Percentiles rank a stretch among this genome's conserved stretches.
Conservation (phyloP, 352 stramenopile genomes). For the Phytophthora syringae region DNA sequence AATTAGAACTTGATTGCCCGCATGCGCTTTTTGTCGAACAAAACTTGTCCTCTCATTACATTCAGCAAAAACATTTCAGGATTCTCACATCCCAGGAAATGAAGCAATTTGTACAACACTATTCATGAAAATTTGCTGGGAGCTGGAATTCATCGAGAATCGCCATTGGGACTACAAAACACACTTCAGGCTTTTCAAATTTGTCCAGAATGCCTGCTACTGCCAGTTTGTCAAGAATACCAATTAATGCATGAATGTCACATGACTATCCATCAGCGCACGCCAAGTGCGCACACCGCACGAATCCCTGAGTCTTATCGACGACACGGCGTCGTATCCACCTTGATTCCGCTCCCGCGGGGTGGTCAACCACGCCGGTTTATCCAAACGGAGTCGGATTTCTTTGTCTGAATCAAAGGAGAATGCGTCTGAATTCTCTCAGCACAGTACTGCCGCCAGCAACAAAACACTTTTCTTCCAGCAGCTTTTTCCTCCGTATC, state of each 20-base stretch:
- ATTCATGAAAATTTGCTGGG: not conserved
- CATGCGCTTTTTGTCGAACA: no score
- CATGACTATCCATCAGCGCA: not conserved
- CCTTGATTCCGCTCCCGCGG: conserved; percentile 2
- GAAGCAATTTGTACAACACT: not conserved
- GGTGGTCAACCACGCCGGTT: not conserved
- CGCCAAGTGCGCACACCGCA: conserved; percentile 1
- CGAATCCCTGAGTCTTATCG: not conserved
- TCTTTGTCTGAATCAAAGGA: conserved; percentile 7
- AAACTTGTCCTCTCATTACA: no score
- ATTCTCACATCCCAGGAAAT: not conserved
- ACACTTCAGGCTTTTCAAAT: conserved; percentile 1
- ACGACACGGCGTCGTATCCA: conserved; percentile 5
- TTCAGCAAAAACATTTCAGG: no score
- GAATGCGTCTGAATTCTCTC: not conserved
- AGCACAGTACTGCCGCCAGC: conserved; percentile 1
- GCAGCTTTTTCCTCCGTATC: not conserved
- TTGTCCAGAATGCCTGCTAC: not conserved
- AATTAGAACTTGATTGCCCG: no score
- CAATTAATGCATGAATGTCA: not conserved
- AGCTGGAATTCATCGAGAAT: not conserved
- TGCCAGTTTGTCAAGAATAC: no score
- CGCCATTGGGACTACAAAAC: conserved; percentile 1
- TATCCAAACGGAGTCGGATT: not conserved
- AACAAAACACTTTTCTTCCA: conserved; percentile 16